Conservation (phyloP, 2,329 filamentous ascomycete genomes). For the Cladobotryum protrusum region DNA sequence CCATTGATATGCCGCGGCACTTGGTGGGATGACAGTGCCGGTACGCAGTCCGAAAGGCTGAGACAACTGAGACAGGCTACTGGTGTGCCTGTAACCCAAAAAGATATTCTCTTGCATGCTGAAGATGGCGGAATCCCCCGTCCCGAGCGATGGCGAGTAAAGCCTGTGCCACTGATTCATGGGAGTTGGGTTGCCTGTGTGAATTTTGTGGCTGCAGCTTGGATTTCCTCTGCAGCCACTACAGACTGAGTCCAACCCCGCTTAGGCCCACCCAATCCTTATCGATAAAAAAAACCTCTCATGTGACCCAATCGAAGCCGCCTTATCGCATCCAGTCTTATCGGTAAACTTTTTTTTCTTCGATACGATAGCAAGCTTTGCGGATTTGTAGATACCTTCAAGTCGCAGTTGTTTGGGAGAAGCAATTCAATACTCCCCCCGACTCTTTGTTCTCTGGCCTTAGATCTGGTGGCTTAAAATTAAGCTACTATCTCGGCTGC, state of each 20-base stretch:
- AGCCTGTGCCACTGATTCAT: too few species aligned
- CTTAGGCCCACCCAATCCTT: background rate
- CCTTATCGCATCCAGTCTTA: slow-evolving; percentile 11
- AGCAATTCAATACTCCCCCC: slow-evolving; percentile 3
- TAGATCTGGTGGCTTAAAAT: too few species aligned
- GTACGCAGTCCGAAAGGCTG: background rate
- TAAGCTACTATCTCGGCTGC: too few species aligned
- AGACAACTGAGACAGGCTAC: background rate
- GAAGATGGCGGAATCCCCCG: too few species aligned
- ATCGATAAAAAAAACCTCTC: slow-evolving; percentile 10
- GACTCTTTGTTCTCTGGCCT: background rate
- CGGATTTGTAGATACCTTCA: slow-evolving; percentile 23
- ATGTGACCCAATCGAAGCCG: slow-evolving; percentile 4
- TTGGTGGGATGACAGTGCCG: background rate
- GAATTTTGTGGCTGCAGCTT: too few species aligned
- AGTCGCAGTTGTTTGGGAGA: slow-evolving; percentile 13
- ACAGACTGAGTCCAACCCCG: background rate
- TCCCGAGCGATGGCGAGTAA: too few species aligned
- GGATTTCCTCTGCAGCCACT: background rate
- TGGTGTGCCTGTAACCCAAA: too few species aligned
- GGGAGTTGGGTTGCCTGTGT: too few species aligned
- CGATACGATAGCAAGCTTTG: slow-evolving; percentile 10
- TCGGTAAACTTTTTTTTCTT: slow-evolving; percentile 28
- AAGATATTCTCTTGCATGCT: too few species aligned
- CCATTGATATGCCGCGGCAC: too few species aligned